A percentile compares a stretch with the other conserved stretches of the same genome.
phyloP scores from a whole-genome alignment of 1,284 basidiomycete species.

The Papiliotrema flavescens region DNA sequence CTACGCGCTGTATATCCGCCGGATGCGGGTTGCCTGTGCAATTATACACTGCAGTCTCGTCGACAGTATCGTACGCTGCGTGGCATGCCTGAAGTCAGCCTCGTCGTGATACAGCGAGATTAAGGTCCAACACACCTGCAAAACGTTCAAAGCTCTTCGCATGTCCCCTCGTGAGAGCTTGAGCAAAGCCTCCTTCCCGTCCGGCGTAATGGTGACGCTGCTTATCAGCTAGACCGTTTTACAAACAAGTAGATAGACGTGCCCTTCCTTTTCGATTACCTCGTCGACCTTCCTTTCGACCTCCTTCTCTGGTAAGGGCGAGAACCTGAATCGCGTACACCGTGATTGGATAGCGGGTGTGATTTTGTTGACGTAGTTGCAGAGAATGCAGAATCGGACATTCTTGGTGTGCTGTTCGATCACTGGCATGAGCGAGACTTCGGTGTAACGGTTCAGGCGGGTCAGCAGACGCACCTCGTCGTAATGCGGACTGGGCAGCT shows the following conservation, averaged over 20 bases:
- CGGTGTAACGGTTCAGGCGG: no score
- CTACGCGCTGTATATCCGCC: constrained; percentile 84
- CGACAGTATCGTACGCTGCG: constrained; percentile 84
- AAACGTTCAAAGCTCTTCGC: constrained; percentile 90
- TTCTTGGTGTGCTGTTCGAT: constrained; percentile 95
- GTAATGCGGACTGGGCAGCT: constrained; percentile 91
- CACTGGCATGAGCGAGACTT: no score
- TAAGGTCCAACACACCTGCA: constrained; percentile 57
- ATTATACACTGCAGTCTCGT: constrained; percentile 89
- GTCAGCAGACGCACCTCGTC: no score
- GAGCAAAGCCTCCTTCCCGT: constrained; percentile 83
- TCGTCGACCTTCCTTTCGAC: constrained; percentile 75
- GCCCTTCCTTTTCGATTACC: constrained; percentile 86
- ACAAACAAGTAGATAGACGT: constrained; percentile 30
- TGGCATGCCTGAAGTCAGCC: constrained; percentile 71
- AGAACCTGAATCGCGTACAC: constrained; percentile 96
- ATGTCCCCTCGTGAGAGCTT: constrained; percentile 96
- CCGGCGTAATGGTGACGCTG: constrained; percentile 80
- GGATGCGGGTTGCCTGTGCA: constrained; percentile 97
- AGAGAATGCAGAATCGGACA: constrained; percentile 96
- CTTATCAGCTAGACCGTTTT: neutral
- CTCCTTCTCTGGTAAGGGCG: constrained; percentile 82
- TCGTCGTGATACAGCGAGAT: neutral
- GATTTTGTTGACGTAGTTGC: constrained; percentile 95
- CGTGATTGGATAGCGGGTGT: constrained; percentile 79